A percentile compares a stretch with the other conserved stretches of the same genome.
Conservation (phyloP, 2,329 filamentous ascomycete species). For the Epicoccum nigrum region DNA sequence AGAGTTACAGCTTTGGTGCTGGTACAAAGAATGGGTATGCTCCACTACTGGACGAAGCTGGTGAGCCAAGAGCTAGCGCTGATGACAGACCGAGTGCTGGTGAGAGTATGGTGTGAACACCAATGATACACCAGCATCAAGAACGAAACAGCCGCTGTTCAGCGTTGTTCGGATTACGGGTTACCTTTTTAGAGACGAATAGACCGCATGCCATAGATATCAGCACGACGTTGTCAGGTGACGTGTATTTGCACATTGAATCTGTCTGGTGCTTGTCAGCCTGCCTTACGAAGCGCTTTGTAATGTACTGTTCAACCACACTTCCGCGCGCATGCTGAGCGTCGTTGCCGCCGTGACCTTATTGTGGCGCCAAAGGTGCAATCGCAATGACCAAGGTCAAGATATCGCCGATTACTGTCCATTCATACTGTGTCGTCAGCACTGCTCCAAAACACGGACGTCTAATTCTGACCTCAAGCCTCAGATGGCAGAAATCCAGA, state of each 20-base stretch:
- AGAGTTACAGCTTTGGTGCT: constrained; percentile 9
- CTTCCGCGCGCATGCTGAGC: too few species aligned
- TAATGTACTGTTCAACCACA: too few species aligned
- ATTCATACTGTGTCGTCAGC: neutral
- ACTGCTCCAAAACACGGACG: neutral
- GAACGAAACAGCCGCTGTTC: neutral
- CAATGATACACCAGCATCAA: neutral
- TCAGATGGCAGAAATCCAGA: constrained; percentile 27
- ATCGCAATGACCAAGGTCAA: neutral
- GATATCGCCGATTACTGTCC: neutral
- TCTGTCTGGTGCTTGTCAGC: too few species aligned
- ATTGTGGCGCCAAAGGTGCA: too few species aligned
- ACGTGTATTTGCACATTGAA: too few species aligned
- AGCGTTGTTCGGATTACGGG: neutral
- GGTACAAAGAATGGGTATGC: constrained; percentile 23
- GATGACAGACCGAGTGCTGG: constrained; percentile 13
- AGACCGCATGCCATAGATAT: too few species aligned
- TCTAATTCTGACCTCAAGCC: constrained; percentile 1
- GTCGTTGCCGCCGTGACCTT: too few species aligned
- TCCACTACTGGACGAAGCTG: constrained; percentile 26
- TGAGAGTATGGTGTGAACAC: constrained; percentile 10
- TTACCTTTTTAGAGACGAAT: too few species aligned
- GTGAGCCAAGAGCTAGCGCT: constrained; percentile 5
- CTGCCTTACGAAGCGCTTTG: too few species aligned
- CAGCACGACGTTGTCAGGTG: too few species aligned